Conservation (phyloP, 768 basidiomycete species). For the Suillus weaverae region DNA sequence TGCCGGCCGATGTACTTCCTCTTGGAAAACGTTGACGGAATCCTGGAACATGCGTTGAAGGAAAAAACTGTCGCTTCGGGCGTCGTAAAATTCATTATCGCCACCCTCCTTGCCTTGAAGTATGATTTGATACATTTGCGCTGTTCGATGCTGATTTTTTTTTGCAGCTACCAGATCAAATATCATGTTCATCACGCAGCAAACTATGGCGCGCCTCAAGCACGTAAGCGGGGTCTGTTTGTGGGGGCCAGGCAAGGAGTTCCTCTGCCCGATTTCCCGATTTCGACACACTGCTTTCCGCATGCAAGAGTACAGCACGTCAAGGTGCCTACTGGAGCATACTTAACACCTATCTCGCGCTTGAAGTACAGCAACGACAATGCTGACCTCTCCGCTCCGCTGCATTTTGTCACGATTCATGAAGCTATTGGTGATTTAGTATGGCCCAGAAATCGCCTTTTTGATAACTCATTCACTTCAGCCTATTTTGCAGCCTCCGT, state of each 20-base stretch:
- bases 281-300: conserved; percentile 58
- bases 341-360: conserved; percentile 44
- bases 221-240: conserved; percentile 66
- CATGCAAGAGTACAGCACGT: conserved; percentile 29
- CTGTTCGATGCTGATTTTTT: conserved; percentile 3
- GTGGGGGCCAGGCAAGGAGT: conserved; percentile 61
- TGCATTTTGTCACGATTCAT: conserved; percentile 54
- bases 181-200: conserved; percentile 68
- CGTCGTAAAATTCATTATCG: conserved; percentile 65
- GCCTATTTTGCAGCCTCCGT: conserved; percentile 47
- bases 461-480: conserved; percentile 8
- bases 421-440: conserved; percentile 74
- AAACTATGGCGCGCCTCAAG: conserved; percentile 73
- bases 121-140: conserved; percentile 28
- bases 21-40: conserved; percentile 71
- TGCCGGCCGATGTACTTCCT: conserved; percentile 64
- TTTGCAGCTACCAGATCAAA: conserved; percentile 56
- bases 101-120: conserved; percentile 64
- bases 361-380: conserved; percentile 35
- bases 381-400: conserved; percentile 54
- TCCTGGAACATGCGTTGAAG: conserved; percentile 51
- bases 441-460: conserved; percentile 26
- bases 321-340: conserved; percentile 45
- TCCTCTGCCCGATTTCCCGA: conserved; percentile 61
- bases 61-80: conserved; percentile 48